These are phyloP conservation scores for Colletotrichum scovillei DNA, from an alignment of 2,329 filamentous ascomycete genomes.

Conservation along the genomic window DNA sequence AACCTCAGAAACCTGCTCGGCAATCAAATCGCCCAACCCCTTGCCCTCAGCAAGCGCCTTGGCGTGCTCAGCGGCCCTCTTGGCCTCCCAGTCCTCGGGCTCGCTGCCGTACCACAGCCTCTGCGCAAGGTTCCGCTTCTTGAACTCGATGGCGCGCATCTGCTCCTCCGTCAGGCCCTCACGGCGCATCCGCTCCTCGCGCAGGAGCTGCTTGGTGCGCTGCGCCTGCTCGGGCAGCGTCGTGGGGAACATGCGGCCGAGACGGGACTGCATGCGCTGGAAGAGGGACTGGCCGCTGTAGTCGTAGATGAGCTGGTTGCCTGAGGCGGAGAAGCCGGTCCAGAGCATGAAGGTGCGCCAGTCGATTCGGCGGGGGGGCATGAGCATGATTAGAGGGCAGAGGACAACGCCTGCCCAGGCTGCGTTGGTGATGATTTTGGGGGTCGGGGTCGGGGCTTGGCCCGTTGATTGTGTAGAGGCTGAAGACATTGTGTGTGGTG, in stretches of 20 bases:
- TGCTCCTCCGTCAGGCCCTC: slow-evolving; percentile 38
- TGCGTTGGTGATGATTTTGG: slow-evolving; percentile 56
- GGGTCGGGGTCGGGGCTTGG: slow-evolving; percentile 35
- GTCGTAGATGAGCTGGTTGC: slow-evolving; percentile 67
- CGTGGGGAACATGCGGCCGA: slow-evolving; percentile 58
- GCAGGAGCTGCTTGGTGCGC: slow-evolving; percentile 56
- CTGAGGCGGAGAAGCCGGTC: slow-evolving; percentile 61
- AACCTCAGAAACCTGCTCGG: slow-evolving; percentile 68
- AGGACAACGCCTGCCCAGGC: slow-evolving; percentile 61
- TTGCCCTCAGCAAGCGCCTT: slow-evolving; percentile 66
- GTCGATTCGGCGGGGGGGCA: slow-evolving; percentile 64
- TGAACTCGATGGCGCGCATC: slow-evolving; percentile 41
- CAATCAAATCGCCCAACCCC: slow-evolving; percentile 66
- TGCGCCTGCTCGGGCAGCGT: slow-evolving; percentile 68
- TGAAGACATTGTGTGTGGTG: slow-evolving; percentile 10
- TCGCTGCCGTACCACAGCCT: slow-evolving; percentile 70
- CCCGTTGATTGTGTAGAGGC: slow-evolving; percentile 20
- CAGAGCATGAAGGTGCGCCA: slow-evolving; percentile 62
- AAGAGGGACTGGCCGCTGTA: slow-evolving; percentile 66
- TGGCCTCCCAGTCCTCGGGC: slow-evolving; percentile 64
- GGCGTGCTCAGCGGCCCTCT: slow-evolving; percentile 62
- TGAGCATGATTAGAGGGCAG: slow-evolving; percentile 58
- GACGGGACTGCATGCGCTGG: slow-evolving; percentile 57
- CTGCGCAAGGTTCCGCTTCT: slow-evolving; percentile 49
- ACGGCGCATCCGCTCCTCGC: slow-evolving; percentile 47